Evolutionary conservation across 768 basidiomycete species (phyloP), one percentile per base, ranked within the genome.

Genomic region (Amanita rimosa): DNA sequence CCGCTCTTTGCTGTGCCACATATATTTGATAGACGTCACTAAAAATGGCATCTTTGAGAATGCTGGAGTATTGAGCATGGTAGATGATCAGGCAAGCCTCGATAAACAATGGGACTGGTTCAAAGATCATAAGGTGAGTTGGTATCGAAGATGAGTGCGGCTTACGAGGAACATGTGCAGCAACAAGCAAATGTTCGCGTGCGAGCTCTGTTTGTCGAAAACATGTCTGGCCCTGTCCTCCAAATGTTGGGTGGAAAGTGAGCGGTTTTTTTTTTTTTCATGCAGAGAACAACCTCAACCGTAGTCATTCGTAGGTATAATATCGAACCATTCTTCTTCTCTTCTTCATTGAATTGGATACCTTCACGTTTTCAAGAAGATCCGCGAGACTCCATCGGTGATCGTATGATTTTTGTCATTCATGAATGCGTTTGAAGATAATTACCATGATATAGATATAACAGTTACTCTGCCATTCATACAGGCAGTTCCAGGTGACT

Each of bases 291-390:
- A 27, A 14, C 7, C 22, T 33, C 10, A 19, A 21, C 19, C 19
- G 24, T 26, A 6, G 37, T 33, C 11, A n/a, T 14, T 29, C 29
- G 6, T 24, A 75, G 79, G 57, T 78, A 73, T 55, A 67, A 71
- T 34, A 72, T 82, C 40, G 81, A 83, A 53, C 81, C 81, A 0
- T 83, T 81, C 58, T 83, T 79, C 61, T 83, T 75, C 54, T 79
- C 79, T 0, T 81, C 80, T 0, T 77, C 78, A 11, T 53, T 79
- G 2, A 80, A 77, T 51, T 81, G 79, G 79, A 84, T 82, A 52
- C 81, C 81, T 2, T 77, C 78, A 1, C 72, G 79, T 47, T 84
- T 75, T 45, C 74, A 79, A 52, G 79, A 81, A 54, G 72, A 68
- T 43, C 49, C 70, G 0, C 31, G 53, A 4, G 56, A 57, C 13